Evolutionary conservation across 495 filamentous ascomycete genomes (phyloP).

Genomic region (Podospora anserina): DNA sequence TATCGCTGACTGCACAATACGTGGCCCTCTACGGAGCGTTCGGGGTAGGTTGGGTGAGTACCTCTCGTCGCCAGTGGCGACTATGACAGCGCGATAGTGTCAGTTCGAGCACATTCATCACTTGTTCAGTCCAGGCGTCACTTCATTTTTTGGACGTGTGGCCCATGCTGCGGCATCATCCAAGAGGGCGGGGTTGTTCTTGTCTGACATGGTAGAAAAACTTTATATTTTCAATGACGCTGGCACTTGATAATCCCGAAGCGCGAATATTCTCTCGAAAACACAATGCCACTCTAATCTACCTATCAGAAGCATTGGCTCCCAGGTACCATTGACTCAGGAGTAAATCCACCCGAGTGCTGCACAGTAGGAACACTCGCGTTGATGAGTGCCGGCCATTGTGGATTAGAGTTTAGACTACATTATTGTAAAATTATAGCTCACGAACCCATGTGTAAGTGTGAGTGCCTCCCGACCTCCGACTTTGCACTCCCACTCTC

Average conservation of each 20-base stretch:
- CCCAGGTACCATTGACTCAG: background rate
- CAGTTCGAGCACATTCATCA: background rate
- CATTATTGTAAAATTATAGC: background rate
- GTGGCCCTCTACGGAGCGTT: background rate
- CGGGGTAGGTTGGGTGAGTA: too few relatives aligned
- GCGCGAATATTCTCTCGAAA: background rate
- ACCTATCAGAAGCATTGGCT: background rate
- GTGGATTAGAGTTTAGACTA: background rate
- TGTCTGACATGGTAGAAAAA: background rate
- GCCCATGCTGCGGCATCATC: slow-evolving; percentile 1
- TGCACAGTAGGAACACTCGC: background rate
- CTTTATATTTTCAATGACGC: background rate
- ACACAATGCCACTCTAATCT: background rate
- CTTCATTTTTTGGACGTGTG: slow-evolving; percentile 6
- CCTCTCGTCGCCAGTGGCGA: background rate
- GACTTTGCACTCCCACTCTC: background rate
- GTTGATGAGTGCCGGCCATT: background rate
- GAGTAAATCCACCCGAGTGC: background rate
- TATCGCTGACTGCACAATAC: background rate
- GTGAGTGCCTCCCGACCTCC: background rate
- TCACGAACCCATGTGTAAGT: background rate
- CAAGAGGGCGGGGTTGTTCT: background rate
- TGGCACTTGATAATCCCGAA: background rate
- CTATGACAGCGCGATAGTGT: slow-evolving; percentile 6
- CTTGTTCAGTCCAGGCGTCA: background rate